Conservation (phyloP, 1,284 basidiomycete genomes). For the Albatrellus sp. region DNA sequence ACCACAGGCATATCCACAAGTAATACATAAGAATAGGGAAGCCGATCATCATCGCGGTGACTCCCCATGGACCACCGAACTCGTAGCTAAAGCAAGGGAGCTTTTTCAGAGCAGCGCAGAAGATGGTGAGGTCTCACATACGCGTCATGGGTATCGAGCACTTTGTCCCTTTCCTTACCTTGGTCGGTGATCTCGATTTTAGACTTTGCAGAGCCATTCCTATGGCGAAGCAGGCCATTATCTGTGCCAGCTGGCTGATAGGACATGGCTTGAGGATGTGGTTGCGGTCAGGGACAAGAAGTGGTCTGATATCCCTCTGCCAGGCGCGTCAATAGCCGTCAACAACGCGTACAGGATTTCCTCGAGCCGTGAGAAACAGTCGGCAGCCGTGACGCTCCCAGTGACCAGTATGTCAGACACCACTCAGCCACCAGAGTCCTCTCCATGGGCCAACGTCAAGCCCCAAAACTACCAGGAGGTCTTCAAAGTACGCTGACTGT, state of each 20-base stretch:
- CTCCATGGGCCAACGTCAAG: background rate
- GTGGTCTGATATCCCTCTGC: background rate
- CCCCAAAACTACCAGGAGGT: background rate
- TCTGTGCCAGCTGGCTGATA: constrained; percentile 10
- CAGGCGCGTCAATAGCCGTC: constrained; percentile 1
- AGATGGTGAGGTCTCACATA: constrained; percentile 22
- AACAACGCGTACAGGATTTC: constrained; percentile 5
- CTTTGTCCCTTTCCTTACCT: constrained; percentile 57
- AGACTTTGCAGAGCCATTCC: constrained; percentile 4
- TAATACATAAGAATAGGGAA: constrained; percentile 97
- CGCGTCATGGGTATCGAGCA: constrained; percentile 67
- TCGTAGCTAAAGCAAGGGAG: constrained; percentile 55
- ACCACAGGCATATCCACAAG: constrained; percentile 96
- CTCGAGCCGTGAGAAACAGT: background rate
- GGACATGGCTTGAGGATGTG: constrained; percentile 12
- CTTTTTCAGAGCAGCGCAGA: background rate
- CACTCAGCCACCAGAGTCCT: background rate
- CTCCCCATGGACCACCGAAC: constrained; percentile 91
- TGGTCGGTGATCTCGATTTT: constrained; percentile 35
- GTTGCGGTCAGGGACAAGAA: background rate
- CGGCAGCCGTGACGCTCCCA: too few relatives aligned
- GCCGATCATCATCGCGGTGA: constrained; percentile 86
- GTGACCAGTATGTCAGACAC: too few relatives aligned
- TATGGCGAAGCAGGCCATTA: constrained; percentile 5
- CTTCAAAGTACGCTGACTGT: constrained; percentile 12